These are phyloP conservation scores for Aurinia saxatilis DNA, from an alignment of 345 rosid species.

Conservation along the genomic window DNA sequence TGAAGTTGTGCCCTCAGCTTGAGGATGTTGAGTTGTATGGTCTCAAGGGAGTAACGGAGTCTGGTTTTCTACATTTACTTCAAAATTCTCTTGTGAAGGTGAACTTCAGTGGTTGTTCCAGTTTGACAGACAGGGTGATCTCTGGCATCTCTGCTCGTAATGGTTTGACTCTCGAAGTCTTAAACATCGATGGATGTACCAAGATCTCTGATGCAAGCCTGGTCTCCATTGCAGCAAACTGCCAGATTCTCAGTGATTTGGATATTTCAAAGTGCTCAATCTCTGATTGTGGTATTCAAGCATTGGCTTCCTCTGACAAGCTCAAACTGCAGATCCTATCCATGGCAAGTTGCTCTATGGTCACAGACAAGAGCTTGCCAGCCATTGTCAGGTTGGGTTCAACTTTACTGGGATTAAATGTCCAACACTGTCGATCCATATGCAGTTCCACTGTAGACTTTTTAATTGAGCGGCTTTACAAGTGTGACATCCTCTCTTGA, in stretches of 20 bases:
- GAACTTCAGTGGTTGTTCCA: conserved; percentile 64
- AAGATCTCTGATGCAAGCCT: conserved; percentile 59
- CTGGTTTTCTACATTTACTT: conserved; percentile 54
- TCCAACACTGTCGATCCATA: conserved; percentile 71
- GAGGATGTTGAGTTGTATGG: conserved; percentile 62
- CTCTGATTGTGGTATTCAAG: conserved; percentile 56
- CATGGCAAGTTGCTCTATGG: conserved; percentile 54
- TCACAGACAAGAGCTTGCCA: conserved; percentile 62
- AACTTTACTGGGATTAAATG: conserved; percentile 67
- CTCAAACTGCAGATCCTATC: conserved; percentile 74
- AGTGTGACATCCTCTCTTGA: conserved; percentile 80
- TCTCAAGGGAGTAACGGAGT: conserved; percentile 63
- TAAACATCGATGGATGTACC: conserved; percentile 71
- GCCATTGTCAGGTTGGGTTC: conserved; percentile 48
- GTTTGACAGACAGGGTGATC: conserved; percentile 57
- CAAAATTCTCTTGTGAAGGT: conserved; percentile 66
- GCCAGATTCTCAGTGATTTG: conserved; percentile 66
- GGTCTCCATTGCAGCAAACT: conserved; percentile 56
- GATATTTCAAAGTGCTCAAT: conserved; percentile 65
- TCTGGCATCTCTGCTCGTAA: conserved; percentile 50
- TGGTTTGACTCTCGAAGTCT: conserved; percentile 63
- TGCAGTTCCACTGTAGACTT: conserved; percentile 42
- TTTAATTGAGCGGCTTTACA: conserved; percentile 65
- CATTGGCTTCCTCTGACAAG: conserved; percentile 44
- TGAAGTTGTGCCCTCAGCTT: conserved; percentile 67